Base-by-base conservation (phyloP, 371 early-diverging fungal species). In the Saksenaea vasiformis region DNA sequence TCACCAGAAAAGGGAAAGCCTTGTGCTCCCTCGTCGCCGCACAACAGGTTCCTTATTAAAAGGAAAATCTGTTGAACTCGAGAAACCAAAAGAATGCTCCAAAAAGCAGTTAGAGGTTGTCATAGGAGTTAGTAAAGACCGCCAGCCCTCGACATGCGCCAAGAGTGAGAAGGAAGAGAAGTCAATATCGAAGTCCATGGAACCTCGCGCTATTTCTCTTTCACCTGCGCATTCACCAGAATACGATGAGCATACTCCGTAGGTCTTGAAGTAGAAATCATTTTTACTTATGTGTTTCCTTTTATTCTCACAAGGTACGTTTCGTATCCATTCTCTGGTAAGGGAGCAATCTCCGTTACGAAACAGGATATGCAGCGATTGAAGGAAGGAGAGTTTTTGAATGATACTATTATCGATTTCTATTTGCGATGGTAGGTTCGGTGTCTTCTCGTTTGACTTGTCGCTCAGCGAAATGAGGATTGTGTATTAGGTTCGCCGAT, bases 331-430 rank as follows among this genome's bases (percentile, higher is more conserved):
- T 65, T 64, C 19, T 37, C 44, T 22, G 68, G 68, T 1, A 35
- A 56, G 11, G 68, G 68, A 5, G 63, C 72, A 37, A 70, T 85
- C 0, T 66, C 76, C 0, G 60, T 86, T 13, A 60, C 62, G 13
- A 61, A 58, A 15, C 75, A 79, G 37, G 88, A 88, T 57, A 54
- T 64, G 10, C 60, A 68, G 13, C 71, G 87, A 4, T 67, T 88
- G 19, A 39, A 77, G 7, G 79, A 78, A 27, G 82, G 82, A 26
- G 80, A 83, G 59, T 86, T 83, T 63, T 62, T 88, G 26, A 86
- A 86, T 58, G 88, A 88, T 68, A 77, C 68, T 19, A 66, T 88
- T 24, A 86, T 88, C 39, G 86, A 87, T 51, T 84, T 86, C 58
- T 85, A 72, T 39, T 57, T 87, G 38, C 74, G 61, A 51, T 72